Evolutionary conservation across 2,329 filamentous ascomycete species (phyloP), one percentile per base, ranked within the genome.

Genomic region (Myriosclerotinia scirpicola): DNA sequence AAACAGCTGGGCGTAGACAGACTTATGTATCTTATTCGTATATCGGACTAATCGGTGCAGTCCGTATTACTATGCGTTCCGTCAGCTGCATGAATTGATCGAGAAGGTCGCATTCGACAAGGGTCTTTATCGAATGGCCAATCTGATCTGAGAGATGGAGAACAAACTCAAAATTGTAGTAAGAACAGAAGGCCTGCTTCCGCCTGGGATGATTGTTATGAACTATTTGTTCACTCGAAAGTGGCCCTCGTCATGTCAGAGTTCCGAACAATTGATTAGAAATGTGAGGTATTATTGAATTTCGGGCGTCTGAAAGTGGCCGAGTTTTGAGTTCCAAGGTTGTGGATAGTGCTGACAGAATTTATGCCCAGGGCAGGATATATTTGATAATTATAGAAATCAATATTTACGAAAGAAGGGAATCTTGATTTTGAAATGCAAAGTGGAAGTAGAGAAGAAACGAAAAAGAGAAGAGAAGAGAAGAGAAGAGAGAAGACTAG

Each of bases 111-210:
- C 48, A 63, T 62, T 46, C 20, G 46, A 52, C 61, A 20, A 63
- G 64, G 64, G 50, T 66, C 42, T 62, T 63, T 62, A 62, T 66
- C 56, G 56, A 66, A 38, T 63, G n/a, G 54, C 38, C 58, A 54
- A 42, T 22, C 46, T 66, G 22, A 42, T 22, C 46, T 66, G 22
- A n/a, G 36, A 22, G n/a, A 66, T 36, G 42, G 55, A 14, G 38
- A 38, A 52, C 54, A 62, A 46, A 46, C 20, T 46, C 9, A 46
- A 58, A 54, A 20, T 54, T 54, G 36, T 14, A 53, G 52, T n/a
- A 44, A 26, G 20, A 50, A 66, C 58, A 66, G 64, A 66, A 66
- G 64, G 22, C 56, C 64, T 38, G 64, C 64, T 66, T 66, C 64
- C 60, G 64, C 56, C 26, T 36, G 22, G 30, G 36, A n/a, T 50